phyloP scores from a whole-genome alignment of 169 alveolate species.

The Plasmodium blacklocki region DNA sequence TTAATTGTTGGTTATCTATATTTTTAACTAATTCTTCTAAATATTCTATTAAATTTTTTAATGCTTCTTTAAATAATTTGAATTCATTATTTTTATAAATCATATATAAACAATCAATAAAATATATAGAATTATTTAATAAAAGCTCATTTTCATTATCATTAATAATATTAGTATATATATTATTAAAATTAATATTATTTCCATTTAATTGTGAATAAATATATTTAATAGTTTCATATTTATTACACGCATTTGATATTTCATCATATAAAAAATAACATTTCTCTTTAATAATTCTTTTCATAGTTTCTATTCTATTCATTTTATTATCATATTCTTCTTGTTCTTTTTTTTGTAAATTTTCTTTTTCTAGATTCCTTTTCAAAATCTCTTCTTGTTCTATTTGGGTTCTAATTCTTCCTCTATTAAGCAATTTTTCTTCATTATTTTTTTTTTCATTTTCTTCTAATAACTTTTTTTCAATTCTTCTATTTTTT shows the following conservation, averaged over 20 bases:
- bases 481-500: conserved; percentile 31
- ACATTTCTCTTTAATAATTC: conserved; percentile 25
- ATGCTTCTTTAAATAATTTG: conserved; percentile 37
- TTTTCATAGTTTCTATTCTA: conserved; percentile 29
- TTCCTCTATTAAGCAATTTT: conserved; percentile 38
- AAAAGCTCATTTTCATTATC: background rate
- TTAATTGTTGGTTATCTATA: conserved; percentile 38
- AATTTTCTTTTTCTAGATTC: conserved; percentile 43
- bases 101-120: conserved; percentile 51
- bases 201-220: conserved; percentile 26
- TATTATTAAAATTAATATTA: background rate
- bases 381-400: conserved; percentile 28
- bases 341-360: conserved; percentile 23
- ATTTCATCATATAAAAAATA: conserved; percentile 51
- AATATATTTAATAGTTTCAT: conserved; percentile 35
- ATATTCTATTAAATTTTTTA: conserved; percentile 47
- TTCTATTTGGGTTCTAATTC: conserved; percentile 42
- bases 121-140: background rate
- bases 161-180: background rate
- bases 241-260: conserved; percentile 25
- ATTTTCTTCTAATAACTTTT: conserved; percentile 52
- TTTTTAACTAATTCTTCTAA: conserved; percentile 43
- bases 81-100: conserved; percentile 51
- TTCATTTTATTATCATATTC: conserved; percentile 25
- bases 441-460: conserved; percentile 39